Evolutionary conservation across 1,284 basidiomycete genomes (phyloP).

Genomic region (Leucoagaricus sp.): DNA sequence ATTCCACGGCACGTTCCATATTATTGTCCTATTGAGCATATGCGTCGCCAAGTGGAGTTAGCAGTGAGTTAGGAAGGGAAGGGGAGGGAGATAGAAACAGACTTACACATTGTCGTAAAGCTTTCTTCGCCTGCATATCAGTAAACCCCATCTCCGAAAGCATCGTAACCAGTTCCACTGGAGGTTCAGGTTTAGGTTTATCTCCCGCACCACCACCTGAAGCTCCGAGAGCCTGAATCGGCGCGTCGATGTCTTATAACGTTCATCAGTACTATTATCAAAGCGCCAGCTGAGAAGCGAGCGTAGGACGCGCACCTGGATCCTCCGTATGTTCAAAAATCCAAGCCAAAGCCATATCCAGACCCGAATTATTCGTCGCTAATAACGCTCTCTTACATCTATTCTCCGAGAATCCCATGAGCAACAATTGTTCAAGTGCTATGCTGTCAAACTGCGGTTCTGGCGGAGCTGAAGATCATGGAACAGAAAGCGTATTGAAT

Average conservation of each 20-base stretch:
- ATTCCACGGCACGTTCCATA: conserved; percentile 88
- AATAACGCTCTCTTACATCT: conserved; percentile 89
- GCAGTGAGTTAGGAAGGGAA: background rate
- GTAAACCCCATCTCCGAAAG: conserved; percentile 96
- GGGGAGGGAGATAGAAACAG: background rate
- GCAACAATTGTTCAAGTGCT: conserved; percentile 75
- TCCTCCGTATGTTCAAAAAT: conserved; percentile 96
- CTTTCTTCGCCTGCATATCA: conserved; percentile 81
- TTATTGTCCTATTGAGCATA: conserved; percentile 61
- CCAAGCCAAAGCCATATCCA: conserved; percentile 94
- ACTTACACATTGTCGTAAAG: conserved; percentile 82
- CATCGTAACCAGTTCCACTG: conserved; percentile 69
- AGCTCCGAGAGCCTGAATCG: conserved; percentile 48
- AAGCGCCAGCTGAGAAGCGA: background rate
- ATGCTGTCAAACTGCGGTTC: conserved; percentile 71
- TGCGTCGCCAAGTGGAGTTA: background rate
- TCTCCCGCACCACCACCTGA: conserved; percentile 20
- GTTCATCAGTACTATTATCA: conserved; percentile 3
- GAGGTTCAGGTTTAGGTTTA: conserved; percentile 51
- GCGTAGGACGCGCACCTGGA: conserved; percentile 53
- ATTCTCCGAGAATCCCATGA: conserved; percentile 86
- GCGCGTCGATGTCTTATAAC: conserved; percentile 79
- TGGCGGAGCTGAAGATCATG: conserved; percentile 25
- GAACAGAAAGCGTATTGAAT: no score
- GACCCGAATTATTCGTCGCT: conserved; percentile 81